phyloP scores from a whole-genome alignment of 495 filamentous ascomycete genomes.

The Penicillium coffeae region DNA sequence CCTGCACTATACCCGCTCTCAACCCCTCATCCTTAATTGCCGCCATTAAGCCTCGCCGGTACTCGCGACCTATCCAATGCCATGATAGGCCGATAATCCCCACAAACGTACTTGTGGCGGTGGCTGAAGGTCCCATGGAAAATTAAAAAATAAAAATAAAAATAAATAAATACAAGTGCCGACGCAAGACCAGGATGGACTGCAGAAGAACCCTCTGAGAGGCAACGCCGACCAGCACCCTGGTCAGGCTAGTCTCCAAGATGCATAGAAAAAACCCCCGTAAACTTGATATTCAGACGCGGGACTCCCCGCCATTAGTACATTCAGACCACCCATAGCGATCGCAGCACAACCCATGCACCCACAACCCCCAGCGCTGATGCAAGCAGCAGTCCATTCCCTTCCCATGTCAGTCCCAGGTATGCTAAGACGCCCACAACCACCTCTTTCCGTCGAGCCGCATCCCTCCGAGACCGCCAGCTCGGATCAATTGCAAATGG shows the following conservation, averaged over 20 bases:
- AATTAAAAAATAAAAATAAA: not conserved
- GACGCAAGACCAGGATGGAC: no score
- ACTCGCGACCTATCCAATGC: not conserved
- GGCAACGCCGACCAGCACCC: not conserved
- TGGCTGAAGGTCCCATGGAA: not conserved
- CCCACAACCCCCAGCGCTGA: conserved; percentile 39
- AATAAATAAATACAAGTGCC: not conserved
- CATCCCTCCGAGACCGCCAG: conserved; percentile 46
- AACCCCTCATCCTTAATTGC: not conserved
- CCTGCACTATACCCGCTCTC: not conserved
- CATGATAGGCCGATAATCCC: not conserved
- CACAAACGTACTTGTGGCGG: not conserved
- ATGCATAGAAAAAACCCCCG: not conserved
- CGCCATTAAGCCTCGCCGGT: no score
- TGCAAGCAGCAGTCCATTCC: conserved; percentile 46
- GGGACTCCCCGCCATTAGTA: not conserved
- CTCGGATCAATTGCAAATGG: conserved; percentile 53
- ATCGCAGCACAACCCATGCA: conserved; percentile 44
- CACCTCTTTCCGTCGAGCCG: conserved; percentile 54
- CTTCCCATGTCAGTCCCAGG: conserved; percentile 59
- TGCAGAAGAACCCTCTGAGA: not conserved
- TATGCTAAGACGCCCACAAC: conserved; percentile 55
- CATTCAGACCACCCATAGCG: conserved; percentile 20
- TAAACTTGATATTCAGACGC: no score
- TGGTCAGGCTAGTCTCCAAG: not conserved